phyloP scores from a whole-genome alignment of 352 stramenopile genomes.

The Pythium phragmiticola region DNA sequence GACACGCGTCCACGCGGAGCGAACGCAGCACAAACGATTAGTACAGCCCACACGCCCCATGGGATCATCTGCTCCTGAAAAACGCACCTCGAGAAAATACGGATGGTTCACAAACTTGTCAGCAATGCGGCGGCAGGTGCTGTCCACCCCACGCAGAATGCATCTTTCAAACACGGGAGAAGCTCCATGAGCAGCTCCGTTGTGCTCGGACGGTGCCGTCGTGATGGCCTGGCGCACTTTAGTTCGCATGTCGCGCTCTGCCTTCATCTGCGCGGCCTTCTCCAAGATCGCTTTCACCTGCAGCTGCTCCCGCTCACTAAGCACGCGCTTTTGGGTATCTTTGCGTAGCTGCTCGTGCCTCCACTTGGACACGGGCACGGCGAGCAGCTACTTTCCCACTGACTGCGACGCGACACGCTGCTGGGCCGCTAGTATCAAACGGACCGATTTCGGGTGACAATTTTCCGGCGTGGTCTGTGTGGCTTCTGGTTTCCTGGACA shows the following conservation, averaged over 20 bases:
- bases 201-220: neutral
- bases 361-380: slow-evolving; percentile 14
- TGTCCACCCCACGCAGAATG: slow-evolving; percentile 44
- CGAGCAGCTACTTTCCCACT: neutral
- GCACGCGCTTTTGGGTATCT: slow-evolving; percentile 1
- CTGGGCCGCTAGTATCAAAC: slow-evolving; percentile 15
- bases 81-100: slow-evolving; percentile 65
- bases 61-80: neutral
- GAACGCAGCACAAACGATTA: neutral
- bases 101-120: slow-evolving; percentile 53
- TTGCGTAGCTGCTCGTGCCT: slow-evolving; percentile 8
- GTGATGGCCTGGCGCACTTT: slow-evolving; percentile 11
- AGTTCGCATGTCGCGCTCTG: slow-evolving; percentile 2
- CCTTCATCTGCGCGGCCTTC: slow-evolving; percentile 15
- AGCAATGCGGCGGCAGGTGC: slow-evolving; percentile 7
- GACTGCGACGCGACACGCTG: neutral
- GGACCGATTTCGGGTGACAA: slow-evolving; percentile 34
- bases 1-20: neutral
- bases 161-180: slow-evolving; percentile 23
- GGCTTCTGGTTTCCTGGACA: too few species aligned
- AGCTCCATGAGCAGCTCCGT: neutral
- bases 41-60: neutral
- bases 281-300: slow-evolving; percentile 18
- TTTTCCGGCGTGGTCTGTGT: too few species aligned
- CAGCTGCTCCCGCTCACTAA: slow-evolving; percentile 1